Evolutionary conservation across 306 rosid species (phyloP), one percentile per base, ranked within the genome.

Genomic region (Pterocarpus macrocarpus): DNA sequence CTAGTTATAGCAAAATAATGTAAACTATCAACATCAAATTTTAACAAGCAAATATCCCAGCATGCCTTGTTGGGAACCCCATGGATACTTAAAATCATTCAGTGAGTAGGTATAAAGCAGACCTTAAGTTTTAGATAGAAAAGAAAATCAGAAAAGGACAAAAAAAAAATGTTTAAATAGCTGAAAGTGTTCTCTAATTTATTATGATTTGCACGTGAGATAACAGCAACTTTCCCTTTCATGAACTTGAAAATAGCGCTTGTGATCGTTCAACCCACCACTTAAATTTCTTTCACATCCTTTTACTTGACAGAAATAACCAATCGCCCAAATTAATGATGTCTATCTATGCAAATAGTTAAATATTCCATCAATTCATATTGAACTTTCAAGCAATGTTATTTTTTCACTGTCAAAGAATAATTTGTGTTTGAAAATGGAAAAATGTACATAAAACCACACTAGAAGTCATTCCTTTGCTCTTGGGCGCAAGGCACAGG

Each of bases 1-100:
- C 53, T 65, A 83, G 50, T 75, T 59, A 79, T 34, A 58, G 69
- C 17, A 79, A 61, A 76, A 62, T 69, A 71, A 30, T 73, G 62
- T 65, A 32, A 72, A 77, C 41, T 39, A 35, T 73, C 70, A 58
- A 67, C 67, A 56, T 43, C 33, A 56, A 30, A 45, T 82, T 73
- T 71, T 70, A 61, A 61, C 55, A 34, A 71, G 45, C 64, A 69
- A 67, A n/a, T 68, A 69, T 55, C 35, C 41, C 75, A 64, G 71
- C n/a, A 8, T 72, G 70, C n/a, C 79, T 28, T 52, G 72, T 57
- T 16, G 38, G 67, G 43, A 76, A 62, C 38, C 32, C 45, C 61
- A 53, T 30, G 53, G 78, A 69, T 69, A 61, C 78, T 61, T 49
- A 12, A 69, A 59, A 76, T 41, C 43, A 59, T 69, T 50, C 64